phyloP scores from a whole-genome alignment of 140 eudicot species.

The Senecio squalidus region DNA sequence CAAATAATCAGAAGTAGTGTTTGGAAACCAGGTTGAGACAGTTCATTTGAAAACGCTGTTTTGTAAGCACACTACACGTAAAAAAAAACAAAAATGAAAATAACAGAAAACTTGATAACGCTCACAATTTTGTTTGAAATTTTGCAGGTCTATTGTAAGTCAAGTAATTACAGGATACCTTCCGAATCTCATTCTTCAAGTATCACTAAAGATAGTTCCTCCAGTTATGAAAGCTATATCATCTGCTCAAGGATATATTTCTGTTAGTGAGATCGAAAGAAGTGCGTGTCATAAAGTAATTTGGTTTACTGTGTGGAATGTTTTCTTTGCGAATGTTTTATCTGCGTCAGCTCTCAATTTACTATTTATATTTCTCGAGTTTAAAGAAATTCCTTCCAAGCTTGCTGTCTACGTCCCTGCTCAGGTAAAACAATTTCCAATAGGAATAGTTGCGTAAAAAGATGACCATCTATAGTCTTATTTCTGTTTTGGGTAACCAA shows the following conservation, averaged over 20 bases:
- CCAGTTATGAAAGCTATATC: slow-evolving; percentile 57
- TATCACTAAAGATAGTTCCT: slow-evolving; percentile 49
- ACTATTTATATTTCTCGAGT: slow-evolving; percentile 36
- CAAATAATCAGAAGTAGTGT: background rate
- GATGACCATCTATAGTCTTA: no score
- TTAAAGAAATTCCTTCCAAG: slow-evolving; percentile 43
- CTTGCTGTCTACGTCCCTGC: slow-evolving; percentile 68
- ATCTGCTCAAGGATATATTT: slow-evolving; percentile 54
- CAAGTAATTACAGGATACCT: slow-evolving; percentile 71
- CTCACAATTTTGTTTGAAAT: background rate
- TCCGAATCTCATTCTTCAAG: slow-evolving; percentile 61
- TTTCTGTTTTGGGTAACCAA: no score
- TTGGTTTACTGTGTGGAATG: slow-evolving; percentile 58
- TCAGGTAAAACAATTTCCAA: slow-evolving; percentile 34
- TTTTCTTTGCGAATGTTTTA: slow-evolving; percentile 58
- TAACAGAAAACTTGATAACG: no score
- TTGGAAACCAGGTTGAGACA: no score
- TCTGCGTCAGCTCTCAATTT: slow-evolving; percentile 51
- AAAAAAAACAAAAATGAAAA: no score
- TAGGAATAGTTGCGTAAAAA: background rate
- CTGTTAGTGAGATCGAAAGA: slow-evolving; percentile 51
- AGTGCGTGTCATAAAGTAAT: slow-evolving; percentile 68
- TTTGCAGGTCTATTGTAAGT: slow-evolving; percentile 46
- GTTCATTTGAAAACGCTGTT: no score
- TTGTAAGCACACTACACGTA: no score